Evolutionary conservation across 192 early-diverging fungal genomes (phyloP).

Genomic region (Dissophora globulifera): DNA sequence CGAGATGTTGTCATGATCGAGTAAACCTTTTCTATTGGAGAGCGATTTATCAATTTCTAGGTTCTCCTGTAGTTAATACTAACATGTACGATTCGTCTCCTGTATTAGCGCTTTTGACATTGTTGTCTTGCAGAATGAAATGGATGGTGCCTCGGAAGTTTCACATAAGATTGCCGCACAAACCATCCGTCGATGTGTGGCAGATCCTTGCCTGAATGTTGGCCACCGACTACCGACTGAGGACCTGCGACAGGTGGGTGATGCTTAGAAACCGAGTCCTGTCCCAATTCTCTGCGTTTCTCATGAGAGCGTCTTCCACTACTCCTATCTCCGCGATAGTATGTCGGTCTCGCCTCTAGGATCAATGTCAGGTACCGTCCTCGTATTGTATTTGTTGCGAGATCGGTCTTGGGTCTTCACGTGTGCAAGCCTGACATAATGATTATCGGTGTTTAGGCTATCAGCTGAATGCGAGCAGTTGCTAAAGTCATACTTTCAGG

Average conservation of each 20-base stretch:
- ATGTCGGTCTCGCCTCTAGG: constrained; percentile 18
- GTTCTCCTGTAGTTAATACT: too few species aligned
- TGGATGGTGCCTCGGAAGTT: constrained; percentile 6
- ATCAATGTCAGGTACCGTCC: constrained; percentile 22
- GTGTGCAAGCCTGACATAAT: too few species aligned
- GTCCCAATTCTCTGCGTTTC: too few species aligned
- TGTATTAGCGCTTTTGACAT: constrained; percentile 44
- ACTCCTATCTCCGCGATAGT: not conserved
- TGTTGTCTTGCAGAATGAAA: constrained; percentile 31
- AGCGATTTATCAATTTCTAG: not conserved
- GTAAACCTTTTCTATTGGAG: not conserved
- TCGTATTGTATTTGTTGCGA: not conserved
- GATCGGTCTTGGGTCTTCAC: too few species aligned
- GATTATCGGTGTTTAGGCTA: constrained; percentile 5
- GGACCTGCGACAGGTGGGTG: not conserved
- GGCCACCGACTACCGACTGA: not conserved
- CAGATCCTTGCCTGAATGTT: not conserved
- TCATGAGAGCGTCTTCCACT: not conserved
- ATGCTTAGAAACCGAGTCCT: too few species aligned
- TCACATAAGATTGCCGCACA: constrained; percentile 4
- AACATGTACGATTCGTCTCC: too few species aligned
- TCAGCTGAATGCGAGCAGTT: constrained; percentile 20
- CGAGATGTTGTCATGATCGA: constrained; percentile 9
- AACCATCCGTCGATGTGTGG: not conserved
- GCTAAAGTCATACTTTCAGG: constrained; percentile 26